Conservation (phyloP, 2,329 filamentous ascomycete species). For the Colletotrichum cereale region DNA sequence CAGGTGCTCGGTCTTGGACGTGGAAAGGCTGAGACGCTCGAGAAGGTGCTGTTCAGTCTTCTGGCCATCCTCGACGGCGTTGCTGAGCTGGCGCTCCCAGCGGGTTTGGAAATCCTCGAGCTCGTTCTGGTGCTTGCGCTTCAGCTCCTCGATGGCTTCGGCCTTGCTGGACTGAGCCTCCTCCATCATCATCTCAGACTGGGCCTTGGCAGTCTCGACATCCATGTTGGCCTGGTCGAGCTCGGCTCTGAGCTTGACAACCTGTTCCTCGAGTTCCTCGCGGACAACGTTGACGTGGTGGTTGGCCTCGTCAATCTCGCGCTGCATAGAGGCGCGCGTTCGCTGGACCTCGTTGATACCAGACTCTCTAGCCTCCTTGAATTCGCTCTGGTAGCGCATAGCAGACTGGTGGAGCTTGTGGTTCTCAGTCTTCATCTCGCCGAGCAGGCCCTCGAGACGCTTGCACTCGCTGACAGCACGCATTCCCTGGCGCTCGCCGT, state of each 20-base stretch:
- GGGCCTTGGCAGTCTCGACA: slow-evolving; percentile 82
- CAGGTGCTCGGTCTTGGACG: slow-evolving; percentile 86
- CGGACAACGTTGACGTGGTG: slow-evolving; percentile 87
- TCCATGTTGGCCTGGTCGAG: slow-evolving; percentile 84
- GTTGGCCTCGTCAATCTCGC: slow-evolving; percentile 85
- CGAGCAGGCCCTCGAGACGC: slow-evolving; percentile 67
- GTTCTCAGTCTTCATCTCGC: slow-evolving; percentile 74
- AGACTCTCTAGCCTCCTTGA: slow-evolving; percentile 84
- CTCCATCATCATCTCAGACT: slow-evolving; percentile 86
- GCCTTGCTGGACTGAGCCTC: slow-evolving; percentile 80
- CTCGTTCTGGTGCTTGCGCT: slow-evolving; percentile 73
- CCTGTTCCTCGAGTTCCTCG: slow-evolving; percentile 84
- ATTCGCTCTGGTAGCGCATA: slow-evolving; percentile 81
- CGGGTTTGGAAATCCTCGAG: slow-evolving; percentile 81
- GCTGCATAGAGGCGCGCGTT: slow-evolving; percentile 81
- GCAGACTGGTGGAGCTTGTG: slow-evolving; percentile 78
- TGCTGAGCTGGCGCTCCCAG: slow-evolving; percentile 80
- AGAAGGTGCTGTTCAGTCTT: slow-evolving; percentile 83
- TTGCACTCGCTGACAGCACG: slow-evolving; percentile 73
- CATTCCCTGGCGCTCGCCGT: slow-evolving; percentile 74
- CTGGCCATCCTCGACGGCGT: slow-evolving; percentile 83
- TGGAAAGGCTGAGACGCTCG: slow-evolving; percentile 84
- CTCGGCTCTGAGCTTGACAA: slow-evolving; percentile 78
- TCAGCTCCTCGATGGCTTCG: slow-evolving; percentile 63
- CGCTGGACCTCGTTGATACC: slow-evolving; percentile 85